A percentile compares a stretch with the other conserved stretches of the same genome.
These are phyloP conservation scores for Chloropicon primus DNA, from an alignment of 139 green algal species.

Conservation along the genomic window DNA sequence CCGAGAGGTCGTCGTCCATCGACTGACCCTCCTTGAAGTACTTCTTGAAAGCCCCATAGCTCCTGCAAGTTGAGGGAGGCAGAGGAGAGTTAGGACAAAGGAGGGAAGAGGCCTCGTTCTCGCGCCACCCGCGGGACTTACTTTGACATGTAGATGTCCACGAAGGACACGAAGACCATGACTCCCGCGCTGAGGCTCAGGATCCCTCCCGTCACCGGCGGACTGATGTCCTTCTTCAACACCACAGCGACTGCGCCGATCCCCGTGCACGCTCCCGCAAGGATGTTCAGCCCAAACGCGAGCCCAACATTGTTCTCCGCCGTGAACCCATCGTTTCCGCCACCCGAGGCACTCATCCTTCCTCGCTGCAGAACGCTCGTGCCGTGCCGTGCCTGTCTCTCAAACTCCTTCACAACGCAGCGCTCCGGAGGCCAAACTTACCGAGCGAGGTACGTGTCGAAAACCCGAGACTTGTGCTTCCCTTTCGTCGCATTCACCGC, in stretches of 20 bases:
- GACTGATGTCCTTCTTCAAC: constrained; percentile 12
- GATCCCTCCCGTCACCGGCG: constrained; percentile 11
- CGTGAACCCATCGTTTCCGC: not conserved
- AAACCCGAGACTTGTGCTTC: too few relatives aligned
- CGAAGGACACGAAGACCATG: constrained; percentile 55
- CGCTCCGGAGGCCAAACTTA: too few relatives aligned
- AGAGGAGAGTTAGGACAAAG: not conserved
- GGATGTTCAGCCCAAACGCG: constrained; percentile 46
- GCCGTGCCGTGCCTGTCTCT: too few relatives aligned
- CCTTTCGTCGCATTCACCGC: too few relatives aligned
- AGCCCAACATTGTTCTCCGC: constrained; percentile 29
- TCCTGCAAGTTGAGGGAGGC: not conserved
- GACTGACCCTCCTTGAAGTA: constrained; percentile 27
- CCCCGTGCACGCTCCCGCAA: constrained; percentile 34
- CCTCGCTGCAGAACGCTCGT: too few relatives aligned
- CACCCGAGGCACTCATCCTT: not conserved
- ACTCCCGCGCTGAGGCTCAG: constrained; percentile 48
- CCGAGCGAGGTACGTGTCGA: too few relatives aligned
- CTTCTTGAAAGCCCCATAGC: not conserved
- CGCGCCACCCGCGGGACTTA: constrained; percentile 9
- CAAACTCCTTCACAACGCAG: too few relatives aligned
- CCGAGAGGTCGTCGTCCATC: constrained; percentile 4
- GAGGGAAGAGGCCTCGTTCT: not conserved
- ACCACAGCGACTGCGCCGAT: constrained; percentile 40
- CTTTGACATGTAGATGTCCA: constrained; percentile 44